phyloP scores from a whole-genome alignment of 2,329 filamentous ascomycete species.

The Pyrenochaeta sp. region DNA sequence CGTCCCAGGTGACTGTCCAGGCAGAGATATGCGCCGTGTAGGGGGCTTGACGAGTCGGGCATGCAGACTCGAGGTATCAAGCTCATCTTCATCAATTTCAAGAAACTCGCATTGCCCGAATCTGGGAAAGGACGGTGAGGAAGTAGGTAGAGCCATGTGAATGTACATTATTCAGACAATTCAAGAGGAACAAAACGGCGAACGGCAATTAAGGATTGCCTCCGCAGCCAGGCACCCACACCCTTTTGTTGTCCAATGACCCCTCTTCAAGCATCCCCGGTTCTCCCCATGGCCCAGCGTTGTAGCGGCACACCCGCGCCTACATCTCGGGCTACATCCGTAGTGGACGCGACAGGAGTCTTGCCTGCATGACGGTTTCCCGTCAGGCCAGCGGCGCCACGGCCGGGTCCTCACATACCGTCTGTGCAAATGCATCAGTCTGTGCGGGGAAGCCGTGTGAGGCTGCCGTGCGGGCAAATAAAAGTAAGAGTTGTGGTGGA shows the following conservation, averaged over 20 bases:
- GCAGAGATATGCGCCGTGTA: slow-evolving; percentile 27
- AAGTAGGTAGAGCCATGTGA: slow-evolving; percentile 23
- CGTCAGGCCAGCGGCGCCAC: slow-evolving; percentile 19
- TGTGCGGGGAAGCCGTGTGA: slow-evolving; percentile 5
- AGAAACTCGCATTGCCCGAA: slow-evolving; percentile 40
- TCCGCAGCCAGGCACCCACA: slow-evolving; percentile 13
- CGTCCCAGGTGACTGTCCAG: slow-evolving; percentile 15
- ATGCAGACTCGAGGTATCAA: slow-evolving; percentile 39
- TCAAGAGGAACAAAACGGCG: background rate
- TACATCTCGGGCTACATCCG: slow-evolving; percentile 19
- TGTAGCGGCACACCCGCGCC: slow-evolving; percentile 20
- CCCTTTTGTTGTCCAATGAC: slow-evolving; percentile 9
- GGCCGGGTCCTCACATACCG: slow-evolving; percentile 13
- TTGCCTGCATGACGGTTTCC: slow-evolving; percentile 23
- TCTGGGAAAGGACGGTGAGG: slow-evolving; percentile 22
- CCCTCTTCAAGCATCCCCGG: slow-evolving; percentile 22
- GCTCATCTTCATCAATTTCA: slow-evolving; percentile 39
- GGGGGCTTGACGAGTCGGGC: slow-evolving; percentile 31
- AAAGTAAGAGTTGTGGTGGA: background rate
- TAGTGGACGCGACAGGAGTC: slow-evolving; percentile 14
- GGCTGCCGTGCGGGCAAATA: background rate
- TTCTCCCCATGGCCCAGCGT: slow-evolving; percentile 20
- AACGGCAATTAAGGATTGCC: background rate
- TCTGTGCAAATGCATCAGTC: slow-evolving; percentile 15
- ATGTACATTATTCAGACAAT: slow-evolving; percentile 19